Percentiles rank a stretch among this genome's conserved stretches.
phyloP scores from a whole-genome alignment of 495 filamentous ascomycete genomes.

The Talaromyces proteolyticus region DNA sequence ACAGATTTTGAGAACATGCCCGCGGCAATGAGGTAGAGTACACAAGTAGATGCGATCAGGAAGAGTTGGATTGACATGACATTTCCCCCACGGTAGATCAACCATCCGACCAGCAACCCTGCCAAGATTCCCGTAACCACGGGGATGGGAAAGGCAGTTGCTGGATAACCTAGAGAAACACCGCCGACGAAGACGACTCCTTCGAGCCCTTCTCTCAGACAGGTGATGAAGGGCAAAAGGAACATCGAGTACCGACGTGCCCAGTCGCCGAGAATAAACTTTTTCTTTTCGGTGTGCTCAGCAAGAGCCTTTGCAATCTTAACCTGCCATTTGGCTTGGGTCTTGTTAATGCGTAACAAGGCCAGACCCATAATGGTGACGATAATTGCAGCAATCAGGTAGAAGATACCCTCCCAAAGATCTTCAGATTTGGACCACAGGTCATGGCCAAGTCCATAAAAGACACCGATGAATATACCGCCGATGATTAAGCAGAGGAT shows the following conservation, averaged over 20 bases:
- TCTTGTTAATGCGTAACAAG: conserved; percentile 73
- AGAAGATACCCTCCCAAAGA: conserved; percentile 75
- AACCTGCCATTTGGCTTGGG: conserved; percentile 78
- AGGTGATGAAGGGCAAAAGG: conserved; percentile 72
- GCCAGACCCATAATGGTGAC: conserved; percentile 76
- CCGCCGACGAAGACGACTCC: conserved; percentile 78
- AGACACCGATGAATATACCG: conserved; percentile 69
- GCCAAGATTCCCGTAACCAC: conserved; percentile 62
- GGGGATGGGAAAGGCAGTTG: conserved; percentile 65
- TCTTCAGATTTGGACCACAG: conserved; percentile 60
- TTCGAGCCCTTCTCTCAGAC: conserved; percentile 78
- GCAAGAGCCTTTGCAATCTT: conserved; percentile 68
- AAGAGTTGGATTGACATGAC: conserved; percentile 68
- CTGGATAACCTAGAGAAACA: conserved; percentile 69
- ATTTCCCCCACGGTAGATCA: conserved; percentile 66
- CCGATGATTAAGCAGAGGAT: conserved; percentile 63
- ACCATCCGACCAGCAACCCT: conserved; percentile 57
- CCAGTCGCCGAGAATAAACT: conserved; percentile 6
- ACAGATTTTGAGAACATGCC: conserved; percentile 74
- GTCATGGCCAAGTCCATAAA: conserved; percentile 66
- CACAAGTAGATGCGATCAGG: conserved; percentile 72
- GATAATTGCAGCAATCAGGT: conserved; percentile 64
- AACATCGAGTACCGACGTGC: conserved; percentile 63
- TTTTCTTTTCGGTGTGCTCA: conserved; percentile 30
- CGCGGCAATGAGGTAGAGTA: conserved; percentile 81